Evolutionary conservation across 495 filamentous ascomycete genomes (phyloP), one percentile per base, ranked within the genome.

Genomic region (Aspergillus affinis): DNA sequence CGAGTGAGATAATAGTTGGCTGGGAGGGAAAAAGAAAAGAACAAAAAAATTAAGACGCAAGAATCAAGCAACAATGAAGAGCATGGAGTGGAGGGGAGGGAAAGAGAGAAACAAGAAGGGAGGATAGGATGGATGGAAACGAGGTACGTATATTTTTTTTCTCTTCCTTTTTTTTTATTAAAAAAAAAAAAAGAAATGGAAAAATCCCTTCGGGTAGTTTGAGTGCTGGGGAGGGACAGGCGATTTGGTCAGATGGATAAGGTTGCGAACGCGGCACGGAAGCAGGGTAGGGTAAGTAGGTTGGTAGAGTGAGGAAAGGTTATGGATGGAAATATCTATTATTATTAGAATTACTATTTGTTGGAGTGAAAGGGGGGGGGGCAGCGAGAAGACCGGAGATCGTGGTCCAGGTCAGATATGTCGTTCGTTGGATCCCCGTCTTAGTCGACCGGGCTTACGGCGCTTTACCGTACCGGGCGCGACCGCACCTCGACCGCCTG

Each of bases 1-100:
- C 61, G 72, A 76, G 61, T 68, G 74, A 61, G 65, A 62, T 48
- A 52, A 60, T 65, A 68, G 65, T 71, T 71, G 68, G 68, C 54
- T 61, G 41, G 26, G 48, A 36, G 23, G 48, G 48, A 44, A 48
- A 56, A 55, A 65, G 59, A 58, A 59, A 54, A 60, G 55, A 59
- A 51, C 2, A 32, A 57, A 45, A 57, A 57, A 54, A 59, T 29
- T 48, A 55, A 60, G 59, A 62, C 44, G 51, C 29, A 29, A 52
- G 53, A 57, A 64, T 54, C 54, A 57, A 30, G 45, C 44, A 32
- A 63, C 20, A 54, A 54, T 57, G 45, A 62, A 55, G 52, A 55
- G 57, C 57, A 48, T 53, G 61, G 36, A 46, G 57, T 48, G 55
- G 52, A 60, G 50, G 29, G 52, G 32, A 36, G 21, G 20, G 26